Conservation (phyloP, 208 protist genomes). For the Crithidia mellificae region DNA sequence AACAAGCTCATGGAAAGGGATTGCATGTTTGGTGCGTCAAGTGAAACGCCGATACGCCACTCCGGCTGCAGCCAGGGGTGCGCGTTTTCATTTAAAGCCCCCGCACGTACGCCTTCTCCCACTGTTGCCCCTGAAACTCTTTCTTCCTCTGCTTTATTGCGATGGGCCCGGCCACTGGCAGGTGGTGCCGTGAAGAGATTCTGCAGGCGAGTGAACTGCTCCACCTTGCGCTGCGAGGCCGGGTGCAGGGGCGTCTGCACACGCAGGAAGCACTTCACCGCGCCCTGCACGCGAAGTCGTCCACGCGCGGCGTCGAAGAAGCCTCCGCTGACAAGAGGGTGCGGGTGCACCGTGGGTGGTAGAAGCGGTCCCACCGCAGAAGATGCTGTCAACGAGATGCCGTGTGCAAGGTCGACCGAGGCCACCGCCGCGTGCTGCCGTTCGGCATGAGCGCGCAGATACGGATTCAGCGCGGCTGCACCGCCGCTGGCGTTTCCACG, state of each 20-base stretch:
- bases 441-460: slow-evolving; percentile 33
- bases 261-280: slow-evolving; percentile 14
- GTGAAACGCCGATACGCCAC: slow-evolving; percentile 31
- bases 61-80: slow-evolving; percentile 40
- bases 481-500: too few relatives aligned
- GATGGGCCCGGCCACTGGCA: not conserved
- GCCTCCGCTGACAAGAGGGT: slow-evolving; percentile 36
- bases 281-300: slow-evolving; percentile 27
- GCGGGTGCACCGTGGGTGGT: slow-evolving; percentile 13
- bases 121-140: too few relatives aligned
- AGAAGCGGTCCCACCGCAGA: not conserved
- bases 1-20: not conserved
- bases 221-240: slow-evolving; percentile 21
- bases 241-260: slow-evolving; percentile 19
- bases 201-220: slow-evolving; percentile 22
- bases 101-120: too few relatives aligned
- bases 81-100: too few relatives aligned
- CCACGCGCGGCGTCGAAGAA: slow-evolving; percentile 38
- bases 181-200: slow-evolving; percentile 7
- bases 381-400: slow-evolving; percentile 16
- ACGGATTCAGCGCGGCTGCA: slow-evolving; percentile 46
- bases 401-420: slow-evolving; percentile 1
- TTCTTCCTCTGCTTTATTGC: not conserved
- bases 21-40: slow-evolving; percentile 31
- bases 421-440: not conserved